Evolutionary conservation across 1,284 basidiomycete genomes (phyloP).

Genomic region (Fereydounia khargensis): DNA sequence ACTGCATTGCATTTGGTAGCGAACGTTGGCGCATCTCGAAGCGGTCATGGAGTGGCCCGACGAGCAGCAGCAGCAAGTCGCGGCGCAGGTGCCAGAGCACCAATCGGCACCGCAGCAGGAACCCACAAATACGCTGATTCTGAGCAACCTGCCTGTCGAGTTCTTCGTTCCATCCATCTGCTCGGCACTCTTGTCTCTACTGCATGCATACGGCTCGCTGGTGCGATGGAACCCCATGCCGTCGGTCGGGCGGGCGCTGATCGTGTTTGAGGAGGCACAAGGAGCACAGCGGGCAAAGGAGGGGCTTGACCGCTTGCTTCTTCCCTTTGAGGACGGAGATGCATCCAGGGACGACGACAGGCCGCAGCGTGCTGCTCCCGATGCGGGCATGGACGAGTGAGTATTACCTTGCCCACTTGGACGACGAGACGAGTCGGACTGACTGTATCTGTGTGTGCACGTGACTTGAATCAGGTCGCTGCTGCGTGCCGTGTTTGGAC

Average conservation of each 20-base stretch:
- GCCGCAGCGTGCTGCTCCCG: no score
- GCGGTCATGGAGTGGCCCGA: conserved; percentile 33
- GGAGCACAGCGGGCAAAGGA: conserved; percentile 40
- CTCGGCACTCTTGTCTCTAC: conserved; percentile 37
- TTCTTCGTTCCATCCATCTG: conserved; percentile 45
- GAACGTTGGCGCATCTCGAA: background rate
- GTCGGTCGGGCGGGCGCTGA: conserved; percentile 39
- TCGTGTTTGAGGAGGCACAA: conserved; percentile 33
- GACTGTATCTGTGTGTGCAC: no score
- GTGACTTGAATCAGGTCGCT: conserved; percentile 3
- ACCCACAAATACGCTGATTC: conserved; percentile 45
- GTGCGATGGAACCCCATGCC: conserved; percentile 46
- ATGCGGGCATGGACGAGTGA: no score
- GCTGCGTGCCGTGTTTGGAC: conserved; percentile 22
- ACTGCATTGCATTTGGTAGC: no score
- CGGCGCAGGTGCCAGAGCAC: background rate
- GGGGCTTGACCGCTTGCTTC: conserved; percentile 35
- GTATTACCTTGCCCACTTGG: no score
- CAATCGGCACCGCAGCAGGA: background rate
- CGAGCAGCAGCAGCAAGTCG: conserved; percentile 6
- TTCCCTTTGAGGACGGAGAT: conserved; percentile 41
- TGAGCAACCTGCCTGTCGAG: conserved; percentile 43
- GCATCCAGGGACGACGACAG: no score
- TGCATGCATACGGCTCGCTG: conserved; percentile 47
- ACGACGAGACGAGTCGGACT: no score